Evolutionary conservation across 805 yeast species (phyloP), one percentile per base, ranked within the genome.

Genomic region (Yamadazyma nakazawae): DNA sequence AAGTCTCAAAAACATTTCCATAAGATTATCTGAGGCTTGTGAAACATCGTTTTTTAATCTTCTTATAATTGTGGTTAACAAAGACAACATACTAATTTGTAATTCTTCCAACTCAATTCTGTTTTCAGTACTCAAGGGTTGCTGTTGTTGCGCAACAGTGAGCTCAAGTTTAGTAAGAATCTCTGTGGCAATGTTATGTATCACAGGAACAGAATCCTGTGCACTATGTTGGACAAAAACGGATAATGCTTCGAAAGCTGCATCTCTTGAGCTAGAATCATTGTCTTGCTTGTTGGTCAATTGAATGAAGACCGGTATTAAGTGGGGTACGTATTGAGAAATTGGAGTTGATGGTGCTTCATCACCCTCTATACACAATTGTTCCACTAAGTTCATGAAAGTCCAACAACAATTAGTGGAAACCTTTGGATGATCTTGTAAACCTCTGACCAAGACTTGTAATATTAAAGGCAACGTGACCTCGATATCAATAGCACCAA

Each of bases 371-470:
- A 69, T 63, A 54, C 82, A 73, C 48, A 91, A 69, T 67, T 90
- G 96, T 66, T 92, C 98, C 24, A 88, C 78, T 54, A 94, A 74
- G 65, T 94, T 94, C 68, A 94, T 94, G 51, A 94, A 74, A 5
- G 97, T 84, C 99, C 99, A 94, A 67, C 98, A 89, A 68, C 97
- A 89, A 72, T 94, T 94, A n/a, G 97, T 89, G 2, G 91, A 80
- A 30, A 94, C 96, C 67, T 87, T 88, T 31, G 97, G 89, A 63
- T 89, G 95, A 64, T 91, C 98, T 54, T 78, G 80, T 54, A 94
- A 74, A n/a, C 99, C 99, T 34, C 73, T 62, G 40, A 84, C 66
- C 53, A 94, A 78, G 0, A 96, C 94, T 44, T 78, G 74, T 46
- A 94, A 69, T 45, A 94, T 81, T 38, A 72, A 74, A 24, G 92